phyloP scores from a whole-genome alignment of 208 protist species.

The Trypanosoma vivax region DNA sequence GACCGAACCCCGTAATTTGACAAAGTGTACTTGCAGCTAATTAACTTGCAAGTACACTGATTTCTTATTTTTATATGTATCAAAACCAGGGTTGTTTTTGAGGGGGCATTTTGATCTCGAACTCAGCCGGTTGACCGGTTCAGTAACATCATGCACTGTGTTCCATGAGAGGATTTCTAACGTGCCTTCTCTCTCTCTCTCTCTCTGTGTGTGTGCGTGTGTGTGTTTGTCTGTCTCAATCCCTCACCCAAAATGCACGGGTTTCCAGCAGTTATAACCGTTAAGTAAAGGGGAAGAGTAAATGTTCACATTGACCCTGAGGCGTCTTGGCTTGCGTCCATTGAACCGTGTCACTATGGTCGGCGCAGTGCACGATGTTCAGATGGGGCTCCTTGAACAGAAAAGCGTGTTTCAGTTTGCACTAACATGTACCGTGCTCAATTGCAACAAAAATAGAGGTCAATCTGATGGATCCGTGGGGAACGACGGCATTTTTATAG shows the following conservation, averaged over 20 bases:
- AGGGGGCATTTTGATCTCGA: not conserved
- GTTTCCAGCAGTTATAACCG: too few relatives aligned
- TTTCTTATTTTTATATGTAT: constrained; percentile 8
- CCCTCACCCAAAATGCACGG: not conserved
- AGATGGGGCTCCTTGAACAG: constrained; percentile 21
- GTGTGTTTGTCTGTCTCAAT: not conserved
- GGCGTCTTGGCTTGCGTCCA: not conserved
- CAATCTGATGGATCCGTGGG: not conserved
- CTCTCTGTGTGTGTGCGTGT: not conserved
- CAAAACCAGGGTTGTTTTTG: not conserved
- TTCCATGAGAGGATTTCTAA: too few relatives aligned
- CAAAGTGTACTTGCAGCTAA: too few relatives aligned
- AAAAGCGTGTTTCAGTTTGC: constrained; percentile 31
- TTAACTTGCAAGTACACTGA: too few relatives aligned
- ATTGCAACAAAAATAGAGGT: not conserved
- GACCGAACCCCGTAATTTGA: too few relatives aligned
- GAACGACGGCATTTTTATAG: not conserved
- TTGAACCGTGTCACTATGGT: constrained; percentile 27
- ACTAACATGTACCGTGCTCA: constrained; percentile 16
- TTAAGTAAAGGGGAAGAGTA: too few relatives aligned
- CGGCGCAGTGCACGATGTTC: constrained; percentile 32
- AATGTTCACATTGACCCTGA: constrained; percentile 12
- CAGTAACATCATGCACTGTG: too few relatives aligned
- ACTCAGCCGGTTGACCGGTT: too few relatives aligned
- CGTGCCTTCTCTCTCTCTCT: not conserved